A percentile compares a stretch with the other conserved stretches of the same genome.
These are phyloP conservation scores for Calamus simplicifolius DNA, from an alignment of 176 grass and related monocot species.

Conservation along the genomic window DNA sequence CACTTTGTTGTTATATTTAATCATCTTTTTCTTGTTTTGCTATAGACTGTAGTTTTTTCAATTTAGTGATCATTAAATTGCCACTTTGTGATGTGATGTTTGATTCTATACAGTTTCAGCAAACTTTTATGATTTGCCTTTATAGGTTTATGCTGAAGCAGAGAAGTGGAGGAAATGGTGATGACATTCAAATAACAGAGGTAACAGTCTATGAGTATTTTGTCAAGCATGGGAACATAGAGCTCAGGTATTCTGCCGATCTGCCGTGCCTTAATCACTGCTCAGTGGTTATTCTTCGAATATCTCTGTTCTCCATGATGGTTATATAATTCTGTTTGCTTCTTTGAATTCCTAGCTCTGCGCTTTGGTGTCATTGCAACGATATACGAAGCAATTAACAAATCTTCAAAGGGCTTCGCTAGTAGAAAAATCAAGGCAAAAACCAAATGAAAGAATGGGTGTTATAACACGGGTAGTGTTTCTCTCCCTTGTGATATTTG, in stretches of 20 bases:
- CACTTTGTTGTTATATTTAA: too few species aligned
- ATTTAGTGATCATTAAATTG: too few species aligned
- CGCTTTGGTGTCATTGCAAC: conserved; percentile 42
- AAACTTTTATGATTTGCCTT: not conserved
- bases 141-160: conserved; percentile 58
- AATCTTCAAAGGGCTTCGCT: conserved; percentile 61
- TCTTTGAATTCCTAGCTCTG: conserved; percentile 51
- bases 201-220: conserved; percentile 76
- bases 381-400: conserved; percentile 72
- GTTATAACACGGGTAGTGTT: conserved; percentile 37
- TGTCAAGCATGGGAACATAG: conserved; percentile 41
- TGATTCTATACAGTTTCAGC: too few species aligned
- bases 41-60: too few species aligned
- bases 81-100: too few species aligned
- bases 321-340: conserved; percentile 16
- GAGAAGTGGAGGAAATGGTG: conserved; percentile 31
- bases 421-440: conserved; percentile 90
- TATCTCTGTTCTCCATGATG: too few species aligned
- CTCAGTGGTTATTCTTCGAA: too few species aligned
- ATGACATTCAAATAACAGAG: conserved; percentile 18
- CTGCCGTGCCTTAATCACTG: conserved; percentile 42
- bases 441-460: conserved; percentile 68
- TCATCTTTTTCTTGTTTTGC: too few species aligned
- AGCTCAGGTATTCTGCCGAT: conserved; percentile 50
- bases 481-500: not conserved